Base-by-base conservation (phyloP, 2,329 filamentous ascomycete genomes). In the Elsinoe necatrix region DNA sequence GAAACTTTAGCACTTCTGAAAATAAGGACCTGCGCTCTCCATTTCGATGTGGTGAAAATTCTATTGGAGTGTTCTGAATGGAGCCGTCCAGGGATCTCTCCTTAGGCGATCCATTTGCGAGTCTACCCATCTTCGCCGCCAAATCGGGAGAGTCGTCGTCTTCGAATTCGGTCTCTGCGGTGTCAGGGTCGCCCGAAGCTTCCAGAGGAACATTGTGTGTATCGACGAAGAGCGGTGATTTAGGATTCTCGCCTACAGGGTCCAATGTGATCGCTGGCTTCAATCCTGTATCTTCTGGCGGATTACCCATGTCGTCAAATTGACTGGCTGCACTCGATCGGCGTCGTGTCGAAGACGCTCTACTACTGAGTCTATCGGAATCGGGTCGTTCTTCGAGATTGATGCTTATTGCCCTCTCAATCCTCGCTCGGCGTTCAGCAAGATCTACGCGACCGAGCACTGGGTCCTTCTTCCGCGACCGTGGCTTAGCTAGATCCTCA, bases 401-500 rank as follows among this genome's bases (percentile, higher is more conserved):
- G 67, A 87, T 88, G 63, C 83, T 91, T 69, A 95, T 92, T 12
- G 89, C 89, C 57, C 89, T 82, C 63, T 91, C 86, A 64, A 95
- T 95, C 59, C 84, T 83, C 66, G 89, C 85, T 63, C 90, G 80
- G 52, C 89, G 81, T 62, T 88, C 87, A 59, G 86, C 89, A 67
- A 95, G 93, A 70, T 95, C 88, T 54, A 95, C 87, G 59, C 86
- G 85, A 1, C 85, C 85, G 58, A 91, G 64, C 64, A 82, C 79
- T n/a, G 79, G 79, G 31, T 80, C 75, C 61, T 72, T 75, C 61
- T 72, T 72, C 59, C 67, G 41, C n/a, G 45, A 41, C 18, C 29
- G 43, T 25, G 39, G 41, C 20, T 20, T 56, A 11, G 27, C 27
- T 8, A 16, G 7, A 54, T 59, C 52, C 41, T 57, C 37, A 27